Evolutionary conservation across 495 filamentous ascomycete genomes (phyloP).

Genomic region (Aspergillus heteromorphus): DNA sequence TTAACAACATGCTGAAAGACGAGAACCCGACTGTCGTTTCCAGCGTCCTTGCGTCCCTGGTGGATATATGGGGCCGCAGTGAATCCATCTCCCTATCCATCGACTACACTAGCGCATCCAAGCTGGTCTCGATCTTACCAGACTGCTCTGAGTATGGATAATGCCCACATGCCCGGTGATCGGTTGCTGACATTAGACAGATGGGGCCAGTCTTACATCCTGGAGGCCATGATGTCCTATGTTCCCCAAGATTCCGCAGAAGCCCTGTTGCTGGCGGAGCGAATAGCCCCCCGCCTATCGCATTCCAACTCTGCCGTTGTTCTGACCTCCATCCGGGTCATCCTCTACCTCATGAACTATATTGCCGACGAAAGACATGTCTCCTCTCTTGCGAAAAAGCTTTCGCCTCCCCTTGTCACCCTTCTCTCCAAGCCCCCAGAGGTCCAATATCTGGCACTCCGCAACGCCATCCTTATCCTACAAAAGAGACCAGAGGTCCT

Average conservation of each 20-base stretch:
- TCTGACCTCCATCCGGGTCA: conserved; percentile 89
- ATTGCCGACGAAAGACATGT: conserved; percentile 92
- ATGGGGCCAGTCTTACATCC: conserved; percentile 98
- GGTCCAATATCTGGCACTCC: conserved; percentile 91
- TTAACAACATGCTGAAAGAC: conserved; percentile 86
- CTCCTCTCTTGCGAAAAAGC: conserved; percentile 78
- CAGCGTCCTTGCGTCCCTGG: conserved; percentile 82
- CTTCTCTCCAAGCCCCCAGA: conserved; percentile 94
- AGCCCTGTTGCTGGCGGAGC: conserved; percentile 83
- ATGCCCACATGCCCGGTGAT: neutral
- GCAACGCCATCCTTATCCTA: conserved; percentile 91
- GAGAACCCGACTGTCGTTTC: conserved; percentile 97
- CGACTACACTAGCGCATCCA: conserved; percentile 93
- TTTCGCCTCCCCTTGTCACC: conserved; percentile 93
- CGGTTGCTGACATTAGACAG: conserved; percentile 43
- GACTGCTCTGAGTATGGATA: conserved; percentile 89
- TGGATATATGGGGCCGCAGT: conserved; percentile 98
- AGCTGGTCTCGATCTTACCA: conserved; percentile 91
- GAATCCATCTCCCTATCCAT: conserved; percentile 97
- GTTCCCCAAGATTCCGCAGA: conserved; percentile 87
- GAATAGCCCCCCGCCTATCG: conserved; percentile 87
- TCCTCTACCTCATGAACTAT: conserved; percentile 99
- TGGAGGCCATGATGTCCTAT: conserved; percentile 97
- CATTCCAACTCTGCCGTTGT: conserved; percentile 97
- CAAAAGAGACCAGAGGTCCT: conserved; percentile 92